Conservation (phyloP, 2,329 filamentous ascomycete species). For the Cryphonectria japonica region DNA sequence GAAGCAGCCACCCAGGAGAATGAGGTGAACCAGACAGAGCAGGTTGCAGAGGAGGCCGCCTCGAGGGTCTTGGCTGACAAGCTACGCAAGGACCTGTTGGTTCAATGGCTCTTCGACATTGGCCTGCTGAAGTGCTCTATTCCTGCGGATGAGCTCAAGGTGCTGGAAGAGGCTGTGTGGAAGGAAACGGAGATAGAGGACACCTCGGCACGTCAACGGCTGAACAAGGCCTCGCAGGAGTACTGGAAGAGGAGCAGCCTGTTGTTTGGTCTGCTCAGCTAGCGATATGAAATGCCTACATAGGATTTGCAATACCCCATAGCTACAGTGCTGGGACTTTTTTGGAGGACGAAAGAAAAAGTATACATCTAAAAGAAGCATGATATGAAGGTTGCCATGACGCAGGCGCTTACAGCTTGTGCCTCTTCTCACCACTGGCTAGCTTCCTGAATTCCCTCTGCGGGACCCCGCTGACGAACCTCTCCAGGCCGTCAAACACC, state of each 20-base stretch:
- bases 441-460: conserved; percentile 89
- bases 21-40: conserved; percentile 27
- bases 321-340: conserved; percentile 19
- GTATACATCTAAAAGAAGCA: conserved; percentile 9
- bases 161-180: conserved; percentile 51
- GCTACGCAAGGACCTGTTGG: conserved; percentile 51
- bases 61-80: conserved; percentile 27
- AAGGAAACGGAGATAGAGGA: conserved; percentile 53
- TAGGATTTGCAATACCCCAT: conserved; percentile 15
- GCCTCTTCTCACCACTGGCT: conserved; percentile 86
- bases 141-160: conserved; percentile 40
- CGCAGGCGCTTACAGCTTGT: conserved; percentile 70
- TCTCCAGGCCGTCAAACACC: conserved; percentile 81
- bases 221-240: conserved; percentile 68
- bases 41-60: conserved; percentile 28
- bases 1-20: conserved; percentile 14
- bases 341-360: not conserved
- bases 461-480: conserved; percentile 79
- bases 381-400: not conserved
- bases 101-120: conserved; percentile 67
- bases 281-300: conserved; percentile 28
- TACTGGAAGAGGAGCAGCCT: conserved; percentile 85
- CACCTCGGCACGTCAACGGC: conserved; percentile 52
- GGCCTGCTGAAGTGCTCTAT: conserved; percentile 48
- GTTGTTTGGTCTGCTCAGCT: conserved; percentile 76